Base-by-base conservation (phyloP, 1,284 basidiomycete species). In the Rhodotorula sp. region DNA sequence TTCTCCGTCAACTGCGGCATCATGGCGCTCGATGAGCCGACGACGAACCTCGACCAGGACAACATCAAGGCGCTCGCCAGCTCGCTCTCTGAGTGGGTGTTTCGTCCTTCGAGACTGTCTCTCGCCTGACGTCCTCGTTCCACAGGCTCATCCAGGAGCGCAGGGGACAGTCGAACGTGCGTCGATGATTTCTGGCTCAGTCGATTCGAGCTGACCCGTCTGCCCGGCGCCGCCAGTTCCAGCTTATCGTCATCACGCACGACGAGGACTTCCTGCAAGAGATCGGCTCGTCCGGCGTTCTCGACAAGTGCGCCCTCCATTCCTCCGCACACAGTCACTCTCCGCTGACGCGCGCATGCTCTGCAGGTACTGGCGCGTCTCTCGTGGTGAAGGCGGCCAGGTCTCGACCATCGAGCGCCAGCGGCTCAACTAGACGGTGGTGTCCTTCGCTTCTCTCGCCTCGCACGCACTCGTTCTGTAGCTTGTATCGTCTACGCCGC, bases 1-100 rank as follows among this genome's bases (percentile, higher is more conserved):
- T 99, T 99, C 77, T 92, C 93, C 5, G 91, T 94, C 79, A 95
- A 97, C 75, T 99, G 95, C 80, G 95, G 95, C 22, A 97, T 99
- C 72, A 86, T 99, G 53, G 96, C 96, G 1, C 83, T 99, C 62
- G 96, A 99, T 78, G 96, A 99, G 81, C 96, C 96, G 18, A 99
- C 96, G 30, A 99, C 98, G 69, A 97, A 96, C 54, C 83, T 99
- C 51, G 96, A 99, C 79, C 87, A 89, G 31, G 94, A 98, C 81
- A 99, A 98, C 78, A 95, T 99, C 73, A 90, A 94, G 77, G 94
- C 94, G 8, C 84, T 99, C 22, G 95, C 96, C 11, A 86, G 86
- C 52, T 91, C 93, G 75, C 85, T 99, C 28, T 88, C 94, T 13
- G 94, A 97, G 92, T 94, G 76, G 79, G 91, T 31, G 22, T 54